Evolutionary conservation across 225 moss, liverwort and hornwort genomes (phyloP).

Genomic region (Polytrichum formosum): DNA sequence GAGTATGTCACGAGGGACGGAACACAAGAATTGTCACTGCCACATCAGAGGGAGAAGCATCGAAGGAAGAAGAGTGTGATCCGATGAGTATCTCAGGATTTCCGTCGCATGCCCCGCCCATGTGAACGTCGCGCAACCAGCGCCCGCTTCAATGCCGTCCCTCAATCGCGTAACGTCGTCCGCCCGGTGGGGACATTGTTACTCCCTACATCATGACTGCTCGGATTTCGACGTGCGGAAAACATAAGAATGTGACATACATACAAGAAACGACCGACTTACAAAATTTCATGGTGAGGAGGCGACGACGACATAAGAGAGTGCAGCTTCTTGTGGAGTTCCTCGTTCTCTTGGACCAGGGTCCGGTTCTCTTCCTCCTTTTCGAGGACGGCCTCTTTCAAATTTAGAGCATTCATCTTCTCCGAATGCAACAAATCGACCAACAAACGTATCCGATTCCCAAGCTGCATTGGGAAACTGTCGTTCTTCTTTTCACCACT

Average conservation of each 20-base stretch:
- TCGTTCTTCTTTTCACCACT: background rate
- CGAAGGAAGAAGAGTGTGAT: too few species aligned
- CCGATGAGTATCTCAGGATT: too few species aligned
- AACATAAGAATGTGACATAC: background rate
- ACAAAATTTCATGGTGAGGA: slow-evolving; percentile 5
- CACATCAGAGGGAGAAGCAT: too few species aligned
- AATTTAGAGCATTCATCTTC: background rate
- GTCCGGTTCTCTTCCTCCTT: slow-evolving; percentile 4
- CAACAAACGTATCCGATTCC: slow-evolving; percentile 3
- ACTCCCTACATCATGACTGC: too few species aligned
- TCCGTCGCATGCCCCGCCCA: too few species aligned
- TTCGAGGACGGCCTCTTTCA: background rate
- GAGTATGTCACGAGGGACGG: too few species aligned
- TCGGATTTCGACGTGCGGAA: background rate
- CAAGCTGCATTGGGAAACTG: slow-evolving; percentile 2
- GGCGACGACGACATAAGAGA: background rate
- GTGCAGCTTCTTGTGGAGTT: slow-evolving; percentile 6
- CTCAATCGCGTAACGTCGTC: too few species aligned
- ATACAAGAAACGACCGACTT: background rate
- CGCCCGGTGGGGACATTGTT: too few species aligned
- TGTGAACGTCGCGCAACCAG: too few species aligned
- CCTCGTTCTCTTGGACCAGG: slow-evolving; percentile 4
- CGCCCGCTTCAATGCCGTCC: too few species aligned
- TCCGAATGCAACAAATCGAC: slow-evolving; percentile 7
- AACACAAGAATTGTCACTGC: too few species aligned